Conservation (phyloP, 2,329 filamentous ascomycete genomes). For the Exophiala calicioides region DNA sequence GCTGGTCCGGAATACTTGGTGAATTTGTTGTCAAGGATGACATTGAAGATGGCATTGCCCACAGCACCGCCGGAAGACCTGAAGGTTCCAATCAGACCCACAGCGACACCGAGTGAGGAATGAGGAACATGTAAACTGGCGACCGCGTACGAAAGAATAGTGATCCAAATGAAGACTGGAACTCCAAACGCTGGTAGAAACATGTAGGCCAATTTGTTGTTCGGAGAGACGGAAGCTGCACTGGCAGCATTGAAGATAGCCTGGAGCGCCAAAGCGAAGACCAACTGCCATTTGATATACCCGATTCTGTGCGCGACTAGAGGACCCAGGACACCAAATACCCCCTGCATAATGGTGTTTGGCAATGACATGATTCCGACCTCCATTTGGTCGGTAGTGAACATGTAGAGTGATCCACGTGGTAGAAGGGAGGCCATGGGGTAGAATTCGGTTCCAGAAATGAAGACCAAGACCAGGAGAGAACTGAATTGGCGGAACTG, state of each 20-base stretch:
- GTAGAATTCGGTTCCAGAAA: too few relatives aligned
- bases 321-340: too few relatives aligned
- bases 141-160: slow-evolving; percentile 1
- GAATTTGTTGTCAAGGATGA: slow-evolving; percentile 24
- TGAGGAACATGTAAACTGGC: slow-evolving; percentile 9
- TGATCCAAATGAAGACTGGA: slow-evolving; percentile 1
- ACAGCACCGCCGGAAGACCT: slow-evolving; percentile 24
- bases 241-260: slow-evolving; percentile 28
- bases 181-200: slow-evolving; percentile 26
- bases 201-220: slow-evolving; percentile 21
- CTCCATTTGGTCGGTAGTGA: too few relatives aligned
- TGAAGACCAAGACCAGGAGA: too few relatives aligned
- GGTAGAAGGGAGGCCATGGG: too few relatives aligned
- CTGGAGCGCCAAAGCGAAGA: slow-evolving; percentile 23
- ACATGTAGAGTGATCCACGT: too few relatives aligned
- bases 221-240: slow-evolving; percentile 4
- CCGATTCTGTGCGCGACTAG: too few relatives aligned
- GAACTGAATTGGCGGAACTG: too few relatives aligned
- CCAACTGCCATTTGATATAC: too few relatives aligned
- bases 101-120: slow-evolving; percentile 8
- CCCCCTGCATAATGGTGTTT: too few relatives aligned
- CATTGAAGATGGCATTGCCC: slow-evolving; percentile 30
- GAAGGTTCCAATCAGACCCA: slow-evolving; percentile 16
- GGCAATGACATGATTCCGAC: too few relatives aligned
- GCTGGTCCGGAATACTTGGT: neutral